Evolutionary conservation across 2,329 filamentous ascomycete genomes (phyloP), one percentile per base, ranked within the genome.

Genomic region (Basipetospora chlamydospora): DNA sequence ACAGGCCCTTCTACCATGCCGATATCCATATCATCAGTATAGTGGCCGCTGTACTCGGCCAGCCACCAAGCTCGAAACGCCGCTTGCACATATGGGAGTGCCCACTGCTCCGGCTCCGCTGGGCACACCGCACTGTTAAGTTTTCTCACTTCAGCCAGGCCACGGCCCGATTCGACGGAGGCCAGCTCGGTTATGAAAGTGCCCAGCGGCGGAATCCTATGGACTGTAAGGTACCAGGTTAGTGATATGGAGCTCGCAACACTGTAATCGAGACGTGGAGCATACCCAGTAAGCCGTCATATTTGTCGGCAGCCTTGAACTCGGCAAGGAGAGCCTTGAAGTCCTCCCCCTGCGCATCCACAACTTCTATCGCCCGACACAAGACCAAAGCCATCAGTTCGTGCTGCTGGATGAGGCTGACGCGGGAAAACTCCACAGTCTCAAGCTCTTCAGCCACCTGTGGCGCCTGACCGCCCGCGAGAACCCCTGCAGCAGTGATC

Each of bases 11-110:
- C 56, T 20, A 76, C 63, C 18, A 65, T 64, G 33, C 70, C 66
- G 43, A 70, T 64, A 23, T 73, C 67, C 15, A 73, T 70, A 47
- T 79, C 72, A 46, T 93, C 85, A 40, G 83, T 67, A 52, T 87
- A 94, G 65, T 85, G 83, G 3, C 85, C 84, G 45, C 83, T 90
- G 57, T 95, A 95, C 50, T 96, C 86, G 22, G 84, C 79, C 32
- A 95, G 69, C 90, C 90, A 98, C 70, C 83, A 86, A 4, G 80
- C 73, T 38, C 74, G 70, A 10, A 87, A 70, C 3, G 84, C 80
- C 31, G 87, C 83, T 47, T 87, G 80, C 10, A 96, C 68, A 46
- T 78, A 80, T 12, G 77, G 66, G 26, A 93, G 55, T 16, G 70
- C 65, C 82, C 86, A 94, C 12, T 67, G 60, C 28, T 78, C 64